A percentile compares a stretch with the other conserved stretches of the same genome.
Evolutionary conservation across 495 filamentous ascomycete species (phyloP).

Genomic region (Daldinia vernicosa): DNA sequence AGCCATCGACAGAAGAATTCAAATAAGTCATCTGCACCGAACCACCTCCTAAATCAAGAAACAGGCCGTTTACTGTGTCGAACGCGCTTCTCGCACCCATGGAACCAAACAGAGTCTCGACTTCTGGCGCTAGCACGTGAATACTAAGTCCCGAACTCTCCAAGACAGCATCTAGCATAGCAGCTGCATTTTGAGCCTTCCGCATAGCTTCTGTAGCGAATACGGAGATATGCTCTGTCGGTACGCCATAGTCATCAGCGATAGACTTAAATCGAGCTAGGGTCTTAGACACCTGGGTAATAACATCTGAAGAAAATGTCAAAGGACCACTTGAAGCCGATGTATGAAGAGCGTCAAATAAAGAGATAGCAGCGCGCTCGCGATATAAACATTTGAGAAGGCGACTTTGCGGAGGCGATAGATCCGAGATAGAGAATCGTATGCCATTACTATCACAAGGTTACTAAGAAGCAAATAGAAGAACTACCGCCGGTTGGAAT

Average conservation of each 20-base stretch:
- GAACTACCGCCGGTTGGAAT: neutral
- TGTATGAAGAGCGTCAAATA: slow-evolving; percentile 83
- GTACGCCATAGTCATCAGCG: slow-evolving; percentile 76
- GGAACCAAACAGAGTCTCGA: slow-evolving; percentile 85
- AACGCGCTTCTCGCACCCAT: slow-evolving; percentile 85
- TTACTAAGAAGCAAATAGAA: slow-evolving; percentile 23
- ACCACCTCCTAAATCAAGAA: slow-evolving; percentile 90
- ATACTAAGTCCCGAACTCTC: slow-evolving; percentile 70
- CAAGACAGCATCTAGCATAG: slow-evolving; percentile 71
- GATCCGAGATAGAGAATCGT: slow-evolving; percentile 87
- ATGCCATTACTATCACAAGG: slow-evolving; percentile 81
- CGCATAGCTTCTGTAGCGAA: slow-evolving; percentile 92
- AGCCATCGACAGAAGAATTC: slow-evolving; percentile 58
- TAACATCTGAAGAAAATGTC: slow-evolving; percentile 70
- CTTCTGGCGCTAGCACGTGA: slow-evolving; percentile 75
- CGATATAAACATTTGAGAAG: slow-evolving; percentile 80
- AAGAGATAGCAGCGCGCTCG: slow-evolving; percentile 79
- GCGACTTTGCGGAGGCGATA: slow-evolving; percentile 73
- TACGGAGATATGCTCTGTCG: slow-evolving; percentile 68
- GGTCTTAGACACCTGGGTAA: slow-evolving; percentile 67
- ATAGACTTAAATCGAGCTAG: slow-evolving; percentile 76
- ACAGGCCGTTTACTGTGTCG: slow-evolving; percentile 66
- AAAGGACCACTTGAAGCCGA: slow-evolving; percentile 52
- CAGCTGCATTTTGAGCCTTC: slow-evolving; percentile 75
- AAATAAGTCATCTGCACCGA: slow-evolving; percentile 93